Evolutionary conservation across 2,329 filamentous ascomycete species (phyloP), one percentile per base, ranked within the genome.

Genomic region (Hypoxylon sp.): DNA sequence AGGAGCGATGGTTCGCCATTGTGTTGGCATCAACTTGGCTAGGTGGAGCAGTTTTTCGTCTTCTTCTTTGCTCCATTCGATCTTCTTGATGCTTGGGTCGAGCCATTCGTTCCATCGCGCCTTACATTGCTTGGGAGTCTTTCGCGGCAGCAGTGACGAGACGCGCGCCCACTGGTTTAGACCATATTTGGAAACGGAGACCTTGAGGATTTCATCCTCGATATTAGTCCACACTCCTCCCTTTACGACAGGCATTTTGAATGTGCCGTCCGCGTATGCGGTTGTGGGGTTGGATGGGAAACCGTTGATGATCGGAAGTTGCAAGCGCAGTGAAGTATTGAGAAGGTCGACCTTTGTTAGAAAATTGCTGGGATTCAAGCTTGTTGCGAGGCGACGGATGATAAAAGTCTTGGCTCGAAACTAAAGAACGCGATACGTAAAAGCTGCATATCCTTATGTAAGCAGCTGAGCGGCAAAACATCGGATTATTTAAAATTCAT

Each of bases 111-210:
- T 90, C 96, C 96, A 99, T 83, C 96, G 88, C 67, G 96, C 95
- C 84, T 99, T 99, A 89, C 96, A 99, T 84, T 99, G 96, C 84
- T 99, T 99, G 56, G 96, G 91, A 32, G 96, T 98, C 82, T 99
- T 99, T 77, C 97, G 93, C 79, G 95, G 95, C 72, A 99, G 90
- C 72, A 99, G 89, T 64, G 96, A 98, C 61, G 96, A 98, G 71
- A 98, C 96, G 81, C 96, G 95, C 78, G 96, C 95, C 96, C 96
- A 99, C 82, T 99, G 96, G 78, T 97, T 96, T 68, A 97, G 87
- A 53, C 94, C 94, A 85, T 97, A 97, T 80, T 97, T 97, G 74
- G 93, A 96, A 71, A 97, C 93, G 65, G 92, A 92, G 62, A 94
- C 94, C 82, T 98, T 98, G 82, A 99, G 91, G 77, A 98, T 97